Percentiles rank a stretch among this genome's conserved stretches.
phyloP scores from a whole-genome alignment of 2,329 filamentous ascomycete species.

The Pestalotiopsis sp. region DNA sequence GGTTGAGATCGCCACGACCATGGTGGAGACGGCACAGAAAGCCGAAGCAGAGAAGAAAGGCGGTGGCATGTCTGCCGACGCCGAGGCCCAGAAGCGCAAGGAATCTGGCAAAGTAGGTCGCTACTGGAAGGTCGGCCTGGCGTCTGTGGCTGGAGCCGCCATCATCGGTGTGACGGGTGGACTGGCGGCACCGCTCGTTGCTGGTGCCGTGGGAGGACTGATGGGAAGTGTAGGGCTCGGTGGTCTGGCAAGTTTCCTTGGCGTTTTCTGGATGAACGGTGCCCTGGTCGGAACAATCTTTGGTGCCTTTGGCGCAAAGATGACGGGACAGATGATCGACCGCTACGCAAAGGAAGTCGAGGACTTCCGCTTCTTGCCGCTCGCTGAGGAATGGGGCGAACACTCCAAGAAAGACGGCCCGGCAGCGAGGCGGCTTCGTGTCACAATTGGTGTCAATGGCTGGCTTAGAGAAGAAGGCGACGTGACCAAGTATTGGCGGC shows the following conservation, averaged over 20 bases:
- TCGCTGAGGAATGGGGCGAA: slow-evolving; percentile 49
- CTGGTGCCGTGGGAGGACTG: slow-evolving; percentile 79
- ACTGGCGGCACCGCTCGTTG: slow-evolving; percentile 84
- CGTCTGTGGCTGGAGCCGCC: slow-evolving; percentile 83
- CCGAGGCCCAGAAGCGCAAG: slow-evolving; percentile 71
- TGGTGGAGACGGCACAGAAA: slow-evolving; percentile 67
- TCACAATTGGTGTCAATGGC: slow-evolving; percentile 85
- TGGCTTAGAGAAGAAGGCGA: slow-evolving; percentile 79
- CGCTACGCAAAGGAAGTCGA: slow-evolving; percentile 84
- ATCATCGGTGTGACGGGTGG: slow-evolving; percentile 91
- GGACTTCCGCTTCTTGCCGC: slow-evolving; percentile 77
- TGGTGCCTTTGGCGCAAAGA: slow-evolving; percentile 82
- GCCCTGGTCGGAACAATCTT: slow-evolving; percentile 86
- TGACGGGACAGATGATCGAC: slow-evolving; percentile 82
- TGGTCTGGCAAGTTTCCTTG: slow-evolving; percentile 82
- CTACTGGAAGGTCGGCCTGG: slow-evolving; percentile 89
- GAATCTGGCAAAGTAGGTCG: slow-evolving; percentile 70
- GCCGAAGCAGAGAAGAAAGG: slow-evolving; percentile 34
- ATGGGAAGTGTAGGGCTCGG: slow-evolving; percentile 85
- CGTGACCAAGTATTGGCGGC: slow-evolving; percentile 76
- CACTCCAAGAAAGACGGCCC: slow-evolving; percentile 26
- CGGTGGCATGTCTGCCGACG: slow-evolving; percentile 68
- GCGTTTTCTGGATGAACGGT: slow-evolving; percentile 81
- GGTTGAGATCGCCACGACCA: slow-evolving; percentile 70
- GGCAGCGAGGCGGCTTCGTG: slow-evolving; percentile 59